Conservation (phyloP, 2,329 filamentous ascomycete genomes). For the Colletotrichum lini region DNA sequence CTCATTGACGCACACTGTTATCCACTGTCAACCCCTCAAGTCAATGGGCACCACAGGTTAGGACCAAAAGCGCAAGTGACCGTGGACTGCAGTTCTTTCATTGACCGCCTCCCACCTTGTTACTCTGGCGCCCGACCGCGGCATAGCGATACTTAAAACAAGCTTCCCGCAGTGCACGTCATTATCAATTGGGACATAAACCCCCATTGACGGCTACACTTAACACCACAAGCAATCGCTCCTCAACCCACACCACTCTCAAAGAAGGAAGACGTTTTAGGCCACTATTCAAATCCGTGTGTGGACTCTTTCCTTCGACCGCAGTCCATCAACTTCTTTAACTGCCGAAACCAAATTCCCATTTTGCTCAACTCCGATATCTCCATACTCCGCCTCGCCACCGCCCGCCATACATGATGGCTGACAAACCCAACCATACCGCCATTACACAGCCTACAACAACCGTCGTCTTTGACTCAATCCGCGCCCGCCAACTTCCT, state of each 20-base stretch:
- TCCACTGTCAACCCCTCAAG: slow-evolving; percentile 17
- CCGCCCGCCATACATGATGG: slow-evolving; percentile 37
- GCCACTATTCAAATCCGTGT: slow-evolving; percentile 1
- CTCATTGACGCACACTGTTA: slow-evolving; percentile 16
- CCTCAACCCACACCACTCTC: slow-evolving; percentile 8
- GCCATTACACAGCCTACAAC: slow-evolving; percentile 48
- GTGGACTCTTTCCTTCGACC: slow-evolving; percentile 1
- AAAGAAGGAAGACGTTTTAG: slow-evolving; percentile 4
- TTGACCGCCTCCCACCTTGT: slow-evolving; percentile 14
- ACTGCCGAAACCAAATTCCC: slow-evolving; percentile 27
- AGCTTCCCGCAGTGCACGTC: slow-evolving; percentile 31
- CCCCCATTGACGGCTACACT: slow-evolving; percentile 29
- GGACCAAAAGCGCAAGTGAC: slow-evolving; percentile 15
- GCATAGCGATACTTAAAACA: slow-evolving; percentile 19
- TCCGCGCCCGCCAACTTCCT: slow-evolving; percentile 8
- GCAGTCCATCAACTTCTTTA: slow-evolving; percentile 30
- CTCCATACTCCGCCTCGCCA: slow-evolving; percentile 41
- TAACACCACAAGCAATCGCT: slow-evolving; percentile 26
- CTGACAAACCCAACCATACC: slow-evolving; percentile 41
- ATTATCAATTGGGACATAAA: slow-evolving; percentile 29
- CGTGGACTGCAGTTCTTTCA: slow-evolving; percentile 22
- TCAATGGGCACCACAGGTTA: slow-evolving; percentile 21
- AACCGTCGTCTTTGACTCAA: slow-evolving; percentile 48
- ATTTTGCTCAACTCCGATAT: slow-evolving; percentile 37
- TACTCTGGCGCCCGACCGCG: slow-evolving; percentile 30